Evolutionary conservation across 164 flowering plant species (phyloP).

Genomic region (Aristolochia californica): DNA sequence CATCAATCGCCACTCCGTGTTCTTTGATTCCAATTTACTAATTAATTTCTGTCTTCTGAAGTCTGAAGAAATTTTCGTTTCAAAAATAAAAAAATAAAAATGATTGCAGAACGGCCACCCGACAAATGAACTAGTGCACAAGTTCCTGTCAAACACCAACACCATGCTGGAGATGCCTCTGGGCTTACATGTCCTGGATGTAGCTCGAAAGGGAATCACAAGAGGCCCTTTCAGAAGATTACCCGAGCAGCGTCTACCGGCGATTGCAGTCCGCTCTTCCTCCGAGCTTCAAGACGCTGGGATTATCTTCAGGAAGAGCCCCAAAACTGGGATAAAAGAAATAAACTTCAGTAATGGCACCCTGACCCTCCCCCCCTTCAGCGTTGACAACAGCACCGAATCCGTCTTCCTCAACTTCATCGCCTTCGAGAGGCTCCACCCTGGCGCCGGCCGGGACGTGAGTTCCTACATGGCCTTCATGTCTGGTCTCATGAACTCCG

Average conservation of each 20-base stretch:
- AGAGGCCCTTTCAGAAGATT: background rate
- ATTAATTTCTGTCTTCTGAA: background rate
- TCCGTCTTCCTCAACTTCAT: constrained; percentile 4
- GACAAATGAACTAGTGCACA: background rate
- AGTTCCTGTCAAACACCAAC: background rate
- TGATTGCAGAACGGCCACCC: background rate
- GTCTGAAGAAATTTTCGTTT: too few species aligned
- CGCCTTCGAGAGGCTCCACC: constrained; percentile 5
- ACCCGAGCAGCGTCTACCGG: background rate
- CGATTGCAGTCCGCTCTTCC: background rate
- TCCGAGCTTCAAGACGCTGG: constrained; percentile 4
- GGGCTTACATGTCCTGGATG: constrained; percentile 1
- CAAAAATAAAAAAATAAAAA: background rate
- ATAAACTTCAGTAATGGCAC: background rate
- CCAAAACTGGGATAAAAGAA: background rate
- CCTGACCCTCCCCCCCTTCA: background rate
- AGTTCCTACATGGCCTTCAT: constrained; percentile 5
- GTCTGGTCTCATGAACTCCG: constrained; percentile 2
- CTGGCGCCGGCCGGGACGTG: constrained; percentile 2
- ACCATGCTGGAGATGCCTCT: background rate
- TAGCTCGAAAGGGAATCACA: background rate
- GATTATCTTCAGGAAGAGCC: background rate
- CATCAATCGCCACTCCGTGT: background rate
- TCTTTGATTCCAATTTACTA: background rate
- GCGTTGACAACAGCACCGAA: background rate